Base-by-base conservation (phyloP, 768 basidiomycete genomes). In the Termitomyces sp. region DNA sequence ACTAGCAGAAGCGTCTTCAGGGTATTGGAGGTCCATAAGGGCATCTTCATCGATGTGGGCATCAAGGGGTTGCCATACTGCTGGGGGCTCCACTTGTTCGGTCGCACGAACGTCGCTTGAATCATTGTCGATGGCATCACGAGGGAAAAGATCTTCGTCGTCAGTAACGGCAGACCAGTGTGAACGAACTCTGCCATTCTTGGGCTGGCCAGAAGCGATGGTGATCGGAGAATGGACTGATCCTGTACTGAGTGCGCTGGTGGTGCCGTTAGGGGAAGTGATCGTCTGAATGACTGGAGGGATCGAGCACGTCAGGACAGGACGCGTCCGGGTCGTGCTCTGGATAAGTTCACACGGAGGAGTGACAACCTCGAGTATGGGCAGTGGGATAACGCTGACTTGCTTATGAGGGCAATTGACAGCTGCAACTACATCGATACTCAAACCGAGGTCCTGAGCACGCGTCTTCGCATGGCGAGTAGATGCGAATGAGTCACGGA, bases 391-490 rank as follows among this genome's bases (percentile, higher is more conserved):
- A 3, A 64, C 60, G 55, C 81, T 78, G 56, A 85, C 71, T 8
- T 68, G 61, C 34, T 59, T 65, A 13, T 68, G 70, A 5, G 78
- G 73, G 54, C 78, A 79, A 18, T 65, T 64, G 39, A 70, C 66
- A 1, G 83, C 81, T 26, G 66, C 70, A 16, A 65, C 61, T 26
- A 77, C 74, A 68, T 80, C 72, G 49, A 86, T 69, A 6, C 57
- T 62, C 34, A 85, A 79, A 29, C 76, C 73, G n/a, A 79, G 73
- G 15, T 58, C 58, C 13, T 58, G 62, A 4, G 84, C 84, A 26
- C 71, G 78, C n/a, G 66, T 73, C 55, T 75, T 78, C 10, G 84
- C 84, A 62, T 79, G 80, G 59, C 73, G 61, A 0, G 79, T 79
- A 16, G 72, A 75, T 9, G 49, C 67, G 5, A 69, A 66, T 3